These are phyloP conservation scores for Astrephomene gubernaculifera DNA, from an alignment of 139 green algal species.

Conservation along the genomic window DNA sequence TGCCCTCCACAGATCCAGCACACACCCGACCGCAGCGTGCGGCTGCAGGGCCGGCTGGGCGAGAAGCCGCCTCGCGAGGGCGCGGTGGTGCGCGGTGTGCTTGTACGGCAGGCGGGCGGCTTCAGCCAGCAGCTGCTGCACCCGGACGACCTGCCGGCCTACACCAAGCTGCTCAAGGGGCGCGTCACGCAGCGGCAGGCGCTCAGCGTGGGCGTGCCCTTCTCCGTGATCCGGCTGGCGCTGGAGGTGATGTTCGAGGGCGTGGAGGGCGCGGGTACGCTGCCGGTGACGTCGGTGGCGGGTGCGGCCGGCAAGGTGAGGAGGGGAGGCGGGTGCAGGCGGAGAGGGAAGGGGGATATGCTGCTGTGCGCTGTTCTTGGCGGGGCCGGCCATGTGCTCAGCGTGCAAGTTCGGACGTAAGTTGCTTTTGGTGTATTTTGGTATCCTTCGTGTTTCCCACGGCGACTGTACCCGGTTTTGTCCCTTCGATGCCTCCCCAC, in stretches of 20 bases:
- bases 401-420: no score
- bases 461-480: no score
- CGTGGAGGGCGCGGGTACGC: slow-evolving; percentile 61
- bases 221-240: slow-evolving; percentile 75
- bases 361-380: no score
- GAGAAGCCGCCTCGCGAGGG: slow-evolving; percentile 69
- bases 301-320: slow-evolving; percentile 13
- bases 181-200: slow-evolving; percentile 86
- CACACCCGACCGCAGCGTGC: slow-evolving; percentile 64
- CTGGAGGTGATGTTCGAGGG: slow-evolving; percentile 95
- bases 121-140: slow-evolving; percentile 74
- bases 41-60: slow-evolving; percentile 81
- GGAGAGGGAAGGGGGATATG: no score
- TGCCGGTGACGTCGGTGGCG: slow-evolving; percentile 24
- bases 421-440: no score
- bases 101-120: slow-evolving; percentile 74
- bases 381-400: no score
- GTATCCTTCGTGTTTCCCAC: no score
- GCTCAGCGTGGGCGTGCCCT: slow-evolving; percentile 74
- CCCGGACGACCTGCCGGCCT: slow-evolving; percentile 87
- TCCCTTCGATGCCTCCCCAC: no score
- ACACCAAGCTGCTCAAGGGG: slow-evolving; percentile 88
- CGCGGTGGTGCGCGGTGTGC: slow-evolving; percentile 54
- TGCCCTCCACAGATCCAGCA: slow-evolving; percentile 66
- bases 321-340: no score